A percentile compares a stretch with the other conserved stretches of the same genome.
phyloP scores from a whole-genome alignment of 2,329 filamentous ascomycete genomes.

The Colletotrichum neosansevieriae region DNA sequence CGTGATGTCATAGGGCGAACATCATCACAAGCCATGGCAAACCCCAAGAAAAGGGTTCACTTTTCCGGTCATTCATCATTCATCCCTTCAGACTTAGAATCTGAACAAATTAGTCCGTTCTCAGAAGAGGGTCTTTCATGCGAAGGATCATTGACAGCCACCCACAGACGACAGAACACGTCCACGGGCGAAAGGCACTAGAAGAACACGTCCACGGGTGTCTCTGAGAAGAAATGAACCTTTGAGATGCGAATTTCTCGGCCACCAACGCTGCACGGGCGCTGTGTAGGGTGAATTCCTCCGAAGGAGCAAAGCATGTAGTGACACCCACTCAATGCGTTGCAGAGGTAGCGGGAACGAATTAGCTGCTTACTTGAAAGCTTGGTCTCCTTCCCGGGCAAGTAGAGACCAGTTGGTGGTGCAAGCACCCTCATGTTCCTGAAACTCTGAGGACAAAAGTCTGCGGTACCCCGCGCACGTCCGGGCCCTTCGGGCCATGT shows the following conservation, averaged over 20 bases:
- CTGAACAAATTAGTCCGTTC: background rate
- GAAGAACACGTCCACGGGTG: too few relatives aligned
- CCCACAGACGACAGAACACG: background rate
- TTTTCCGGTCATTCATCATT: background rate
- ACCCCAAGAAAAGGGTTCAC: constrained; percentile 8
- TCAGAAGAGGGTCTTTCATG: constrained; percentile 15
- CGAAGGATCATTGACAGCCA: constrained; percentile 1
- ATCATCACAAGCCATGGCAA: background rate
- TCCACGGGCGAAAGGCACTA: too few relatives aligned
- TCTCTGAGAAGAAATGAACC: background rate
- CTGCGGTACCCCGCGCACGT: constrained; percentile 28
- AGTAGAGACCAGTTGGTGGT: background rate
- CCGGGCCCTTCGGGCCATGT: constrained; percentile 4
- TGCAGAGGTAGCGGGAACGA: background rate
- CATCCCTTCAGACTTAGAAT: background rate
- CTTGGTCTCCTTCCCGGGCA: background rate
- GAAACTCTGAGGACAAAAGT: constrained; percentile 31
- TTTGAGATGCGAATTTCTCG: background rate
- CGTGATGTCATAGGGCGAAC: background rate
- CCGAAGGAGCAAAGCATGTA: background rate
- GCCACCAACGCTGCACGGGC: background rate
- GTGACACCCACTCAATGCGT: background rate
- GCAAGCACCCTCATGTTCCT: background rate
- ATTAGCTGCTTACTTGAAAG: constrained; percentile 17
- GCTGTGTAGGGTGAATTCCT: background rate